phyloP scores from a whole-genome alignment of 2,329 filamentous ascomycete species.

The Rosellinia necatrix region DNA sequence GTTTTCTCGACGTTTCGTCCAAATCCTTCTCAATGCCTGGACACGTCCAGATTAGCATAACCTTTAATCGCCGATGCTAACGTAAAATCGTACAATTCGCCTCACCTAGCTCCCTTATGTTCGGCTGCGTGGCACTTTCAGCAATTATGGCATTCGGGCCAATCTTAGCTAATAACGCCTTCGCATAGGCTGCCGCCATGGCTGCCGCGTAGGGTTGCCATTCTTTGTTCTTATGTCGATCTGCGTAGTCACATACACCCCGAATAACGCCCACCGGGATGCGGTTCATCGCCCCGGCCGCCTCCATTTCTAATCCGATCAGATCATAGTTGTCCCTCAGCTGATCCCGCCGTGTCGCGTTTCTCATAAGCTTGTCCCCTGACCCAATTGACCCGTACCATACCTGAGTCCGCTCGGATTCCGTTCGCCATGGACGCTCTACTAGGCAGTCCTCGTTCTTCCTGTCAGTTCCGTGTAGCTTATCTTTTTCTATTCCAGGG shows the following conservation, averaged over 20 bases:
- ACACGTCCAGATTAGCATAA: too few relatives aligned
- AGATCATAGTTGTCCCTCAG: conserved; percentile 13
- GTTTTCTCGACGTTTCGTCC: too few relatives aligned
- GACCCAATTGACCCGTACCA: conserved; percentile 20
- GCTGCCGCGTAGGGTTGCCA: conserved; percentile 19
- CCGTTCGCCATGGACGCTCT: neutral
- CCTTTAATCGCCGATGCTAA: too few relatives aligned
- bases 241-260: conserved; percentile 17
- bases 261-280: conserved; percentile 11
- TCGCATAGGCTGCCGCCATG: conserved; percentile 18
- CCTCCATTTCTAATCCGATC: conserved; percentile 19
- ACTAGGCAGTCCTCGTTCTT: neutral
- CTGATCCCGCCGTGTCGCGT: conserved; percentile 1
- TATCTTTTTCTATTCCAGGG: conserved; percentile 1
- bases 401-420: neutral
- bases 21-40: too few relatives aligned
- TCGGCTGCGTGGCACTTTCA: too few relatives aligned
- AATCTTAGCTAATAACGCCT: too few relatives aligned
- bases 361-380: conserved; percentile 9
- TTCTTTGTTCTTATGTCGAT: conserved; percentile 16
- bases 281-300: conserved; percentile 13
- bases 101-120: too few relatives aligned
- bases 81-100: too few relatives aligned
- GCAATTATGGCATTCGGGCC: too few relatives aligned
- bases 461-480: neutral